phyloP scores from a whole-genome alignment of 495 filamentous ascomycete genomes.

The Neurospora africana region DNA sequence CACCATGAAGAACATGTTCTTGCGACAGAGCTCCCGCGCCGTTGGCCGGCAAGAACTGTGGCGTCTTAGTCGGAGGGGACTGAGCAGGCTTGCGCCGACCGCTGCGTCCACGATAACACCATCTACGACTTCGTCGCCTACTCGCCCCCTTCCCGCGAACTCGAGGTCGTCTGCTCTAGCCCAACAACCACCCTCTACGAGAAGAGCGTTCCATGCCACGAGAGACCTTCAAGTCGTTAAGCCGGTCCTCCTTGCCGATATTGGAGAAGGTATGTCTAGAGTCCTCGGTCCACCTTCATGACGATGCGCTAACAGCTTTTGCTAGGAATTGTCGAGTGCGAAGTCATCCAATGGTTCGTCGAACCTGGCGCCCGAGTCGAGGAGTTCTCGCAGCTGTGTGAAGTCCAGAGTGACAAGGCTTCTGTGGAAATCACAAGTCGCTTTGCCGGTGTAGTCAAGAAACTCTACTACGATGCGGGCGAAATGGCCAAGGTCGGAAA shows the following conservation, averaged over 20 bases:
- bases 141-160: background rate
- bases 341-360: conserved; percentile 99
- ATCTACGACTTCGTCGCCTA: background rate
- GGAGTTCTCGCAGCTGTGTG: conserved; percentile 95
- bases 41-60: conserved; percentile 25
- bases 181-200: conserved; percentile 15
- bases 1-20: conserved; percentile 28
- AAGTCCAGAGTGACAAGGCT: conserved; percentile 97
- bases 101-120: background rate
- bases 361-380: conserved; percentile 91
- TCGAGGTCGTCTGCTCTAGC: conserved; percentile 6
- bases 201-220: conserved; percentile 50
- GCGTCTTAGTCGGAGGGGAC: conserved; percentile 21
- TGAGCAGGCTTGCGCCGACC: conserved; percentile 20
- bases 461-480: conserved; percentile 87
- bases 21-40: conserved; percentile 31
- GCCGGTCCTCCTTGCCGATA: conserved; percentile 88
- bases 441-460: conserved; percentile 93
- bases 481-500: conserved; percentile 93
- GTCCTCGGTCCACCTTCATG: background rate
- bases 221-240: conserved; percentile 52
- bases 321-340: conserved; percentile 89
- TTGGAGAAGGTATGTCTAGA: conserved; percentile 70
- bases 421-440: conserved; percentile 97
- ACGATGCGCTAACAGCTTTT: background rate